Percentiles rank a stretch among this genome's conserved stretches.
Conservation (phyloP, 2,329 filamentous ascomycete genomes). For the Colletotrichum cordylinicola region DNA sequence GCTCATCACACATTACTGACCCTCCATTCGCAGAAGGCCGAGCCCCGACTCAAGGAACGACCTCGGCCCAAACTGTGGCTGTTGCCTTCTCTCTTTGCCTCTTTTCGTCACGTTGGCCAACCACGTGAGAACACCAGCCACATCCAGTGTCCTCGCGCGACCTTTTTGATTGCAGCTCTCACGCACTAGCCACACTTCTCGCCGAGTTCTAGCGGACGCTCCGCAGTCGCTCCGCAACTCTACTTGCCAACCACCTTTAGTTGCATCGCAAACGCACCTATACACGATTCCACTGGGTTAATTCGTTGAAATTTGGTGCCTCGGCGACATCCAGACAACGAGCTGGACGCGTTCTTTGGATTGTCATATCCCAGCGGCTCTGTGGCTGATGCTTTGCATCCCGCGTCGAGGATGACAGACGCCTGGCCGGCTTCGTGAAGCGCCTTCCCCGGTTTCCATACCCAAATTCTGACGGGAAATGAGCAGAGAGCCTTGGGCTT, state of each 20-base stretch:
- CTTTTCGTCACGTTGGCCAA: background rate
- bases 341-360: background rate
- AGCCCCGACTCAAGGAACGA: background rate
- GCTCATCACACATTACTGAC: background rate
- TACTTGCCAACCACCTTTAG: background rate
- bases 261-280: background rate
- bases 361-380: background rate
- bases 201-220: background rate
- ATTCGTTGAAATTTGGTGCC: background rate
- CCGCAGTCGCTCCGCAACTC: background rate
- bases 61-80: slow-evolving; percentile 3
- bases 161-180: background rate
- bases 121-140: slow-evolving; percentile 6
- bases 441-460: background rate
- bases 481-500: background rate
- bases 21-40: background rate
- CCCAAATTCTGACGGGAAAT: background rate
- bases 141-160: background rate
- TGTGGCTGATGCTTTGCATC: slow-evolving; percentile 11
- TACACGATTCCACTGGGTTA: background rate
- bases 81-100: background rate
- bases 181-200: slow-evolving; percentile 7
- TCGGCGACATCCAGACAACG: background rate
- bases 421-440: background rate
- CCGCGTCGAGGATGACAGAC: background rate